Base-by-base conservation (phyloP, 2,329 filamentous ascomycete genomes). In the Zymoseptoria brevis region DNA sequence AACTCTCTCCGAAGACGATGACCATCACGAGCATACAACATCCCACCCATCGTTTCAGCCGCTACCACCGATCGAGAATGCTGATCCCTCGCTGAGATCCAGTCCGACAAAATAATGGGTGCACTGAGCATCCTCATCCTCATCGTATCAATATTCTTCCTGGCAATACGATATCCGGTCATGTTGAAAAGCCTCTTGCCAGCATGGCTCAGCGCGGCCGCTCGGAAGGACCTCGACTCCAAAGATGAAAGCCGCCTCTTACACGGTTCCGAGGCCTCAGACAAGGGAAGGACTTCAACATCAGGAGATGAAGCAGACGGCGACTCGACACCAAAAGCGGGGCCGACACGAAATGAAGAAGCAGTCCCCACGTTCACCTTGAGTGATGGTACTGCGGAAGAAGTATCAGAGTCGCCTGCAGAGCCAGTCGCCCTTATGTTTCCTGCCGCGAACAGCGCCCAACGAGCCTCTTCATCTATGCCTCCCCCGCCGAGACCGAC, bases 361-460 rank as follows among this genome's bases (percentile, higher is more conserved):
- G 60, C 64, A 13, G 66, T 72, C 41, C 70, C 68, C 4, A 63
- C 63, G 11, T 65, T 71, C 57, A 62, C 65, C 24, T 53, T 70
- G 45, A 64, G 58, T n/a, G 71, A 71, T 24, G 63, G 69, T 45
- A 66, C 70, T 19, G 67, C 70, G 13, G 69, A 73, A 21, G 68
- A 71, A 50, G 71, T 74, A 71, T 19, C 48, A 35, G 19, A 54
- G 49, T 45, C 19, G 22, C 11, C 45, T n/a, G 3, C 29, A 59
- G 35, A 54, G 30, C 59, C 57, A 22, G 19, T 72, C 8, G 74
- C 72, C 4, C 75, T 77, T 21, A 75, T 72, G 0, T 79, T 79
- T 56, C 76, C 77, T 29, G 75, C 77, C 1, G 60, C 75, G 35
- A 77, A 79, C 64, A 79, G 76, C 8, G 76, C 75, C 8, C 77